Base-by-base conservation (phyloP, 1,284 basidiomycete genomes). In the Apiotrichum laibachii region DNA sequence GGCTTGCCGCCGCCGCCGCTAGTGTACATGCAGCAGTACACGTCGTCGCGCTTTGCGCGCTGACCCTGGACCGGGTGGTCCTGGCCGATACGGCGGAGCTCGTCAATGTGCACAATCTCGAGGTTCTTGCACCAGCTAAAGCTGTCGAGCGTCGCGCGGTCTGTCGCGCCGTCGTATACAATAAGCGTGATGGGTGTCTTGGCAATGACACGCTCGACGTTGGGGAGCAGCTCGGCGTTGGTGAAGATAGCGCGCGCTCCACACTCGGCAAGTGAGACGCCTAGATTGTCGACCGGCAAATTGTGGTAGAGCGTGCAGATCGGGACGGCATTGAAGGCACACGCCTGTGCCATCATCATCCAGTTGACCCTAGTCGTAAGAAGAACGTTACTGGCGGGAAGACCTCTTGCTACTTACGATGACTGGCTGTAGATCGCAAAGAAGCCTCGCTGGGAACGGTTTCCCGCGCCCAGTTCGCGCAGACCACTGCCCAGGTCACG, bases 231-330 rank as follows among this genome's bases (percentile, higher is more conserved):
- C 40, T 91, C 88, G 31, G 89, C 89, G 70, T 98, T 96, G 63
- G 94, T 96, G 80, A 94, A 98, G 67, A 79, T 74, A 22, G 60
- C 59, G 19, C 64, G 61, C 64, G 96, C 80, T 42, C 88, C 82
- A 22, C 94, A 92, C 76, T 98, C 94, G 76, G 88, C 87, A 60
- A 98, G 84, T 1, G 94, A 94, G 76, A 97, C 92, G 7, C 87
- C 81, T 13, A 98, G 85, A 57, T 91, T 90, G 0, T 84, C 80
- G 70, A 91, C 88, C 50, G 95, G 93, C 37, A 98, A 87, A 1
- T 93, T 95, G 75, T 97, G 93, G 79, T 99, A 98, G 0, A 94
- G 92, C 1, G 95, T 98, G 10, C 92, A 94, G 68, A 97, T 91
- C 50, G 88, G 82, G 46, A 86, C 84, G 42, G 86, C 85, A 72